phyloP scores from a whole-genome alignment of 352 stramenopile species.

The Peronospora farinosa region DNA sequence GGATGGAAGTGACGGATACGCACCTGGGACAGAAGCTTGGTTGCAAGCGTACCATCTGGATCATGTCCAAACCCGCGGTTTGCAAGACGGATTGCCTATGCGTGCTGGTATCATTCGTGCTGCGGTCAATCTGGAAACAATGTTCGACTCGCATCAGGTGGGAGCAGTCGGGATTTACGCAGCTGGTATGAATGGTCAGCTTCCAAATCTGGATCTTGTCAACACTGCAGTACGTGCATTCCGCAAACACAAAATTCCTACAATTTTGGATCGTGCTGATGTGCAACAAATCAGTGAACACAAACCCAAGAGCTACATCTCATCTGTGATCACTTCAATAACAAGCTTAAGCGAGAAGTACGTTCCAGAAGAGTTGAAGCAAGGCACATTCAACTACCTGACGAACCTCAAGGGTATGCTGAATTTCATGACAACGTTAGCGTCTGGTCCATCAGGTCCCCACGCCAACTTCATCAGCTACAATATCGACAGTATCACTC shows the following conservation, averaged over 20 bases:
- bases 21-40: conserved; percentile 63
- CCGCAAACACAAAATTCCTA: conserved; percentile 37
- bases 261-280: conserved; percentile 43
- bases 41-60: conserved; percentile 66
- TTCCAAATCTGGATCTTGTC: conserved; percentile 84
- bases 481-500: conserved; percentile 80
- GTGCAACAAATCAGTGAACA: not conserved
- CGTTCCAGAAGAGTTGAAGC: conserved; percentile 15
- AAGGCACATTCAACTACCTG: conserved; percentile 36
- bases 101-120: conserved; percentile 73
- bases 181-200: conserved; percentile 72
- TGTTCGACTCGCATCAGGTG: conserved; percentile 20
- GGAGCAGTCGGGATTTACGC: conserved; percentile 51
- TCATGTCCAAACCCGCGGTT: conserved; percentile 16
- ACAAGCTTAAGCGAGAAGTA: conserved; percentile 11
- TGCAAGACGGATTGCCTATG: conserved; percentile 41
- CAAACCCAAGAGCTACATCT: conserved; percentile 10
- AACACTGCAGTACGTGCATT: conserved; percentile 65
- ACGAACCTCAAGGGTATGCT: conserved; percentile 58
- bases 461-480: conserved; percentile 81
- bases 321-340: conserved; percentile 2
- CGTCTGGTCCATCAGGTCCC: conserved; percentile 48
- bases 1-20: conserved; percentile 56
- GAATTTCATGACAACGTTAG: conserved; percentile 74
- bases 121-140: conserved; percentile 66